Base-by-base conservation (phyloP, 2,329 filamentous ascomycete genomes). In the Penicillium sp. region DNA sequence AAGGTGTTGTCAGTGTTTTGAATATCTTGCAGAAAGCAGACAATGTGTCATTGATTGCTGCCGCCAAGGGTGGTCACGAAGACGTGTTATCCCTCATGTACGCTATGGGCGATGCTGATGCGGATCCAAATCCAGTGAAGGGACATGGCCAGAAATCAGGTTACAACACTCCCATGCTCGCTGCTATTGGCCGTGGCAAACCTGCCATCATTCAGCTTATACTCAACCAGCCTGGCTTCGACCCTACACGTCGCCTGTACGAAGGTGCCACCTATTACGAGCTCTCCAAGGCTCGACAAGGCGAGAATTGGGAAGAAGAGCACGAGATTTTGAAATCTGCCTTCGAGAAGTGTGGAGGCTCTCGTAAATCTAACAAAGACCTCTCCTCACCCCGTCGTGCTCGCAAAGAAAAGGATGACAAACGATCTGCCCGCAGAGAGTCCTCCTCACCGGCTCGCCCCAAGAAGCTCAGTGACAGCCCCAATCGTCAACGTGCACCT, bases 281-380 rank as follows among this genome's bases (percentile, higher is more conserved):
- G 59, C 85, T 97, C 56, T 90, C 94, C 2, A 84, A 87, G 62
- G 85, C 90, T 44, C 85, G 90, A 38, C 85, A 86, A 60, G 93
- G 94, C 0, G 89, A 92, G 7, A 88, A 90, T 54, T 96, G 92
- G 90, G 87, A 93, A 68, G 86, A 93, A 56, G 94, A 99, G 70
- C 86, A 88, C 58, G 83, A 90, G 41, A 77, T 95, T 50, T 73
- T 99, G 45, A 92, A 92, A 69, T 81, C 85, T n/a, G 76, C 77
- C 1, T 78, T 73, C 54, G 74, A 79, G 42, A 73, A 71, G 29
- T 67, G 71, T 55, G 60, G 24, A 57, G 58, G 45, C 53, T 53
- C 29, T 65, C 69, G 56, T 4, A 74, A 73, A 51, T 56, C 52
- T 26, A 68, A 67, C 18, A 74, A 70, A 52, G 55, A 59, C 45